phyloP scores from a whole-genome alignment of 345 rosid genomes.

The Eutrema japonicum region DNA sequence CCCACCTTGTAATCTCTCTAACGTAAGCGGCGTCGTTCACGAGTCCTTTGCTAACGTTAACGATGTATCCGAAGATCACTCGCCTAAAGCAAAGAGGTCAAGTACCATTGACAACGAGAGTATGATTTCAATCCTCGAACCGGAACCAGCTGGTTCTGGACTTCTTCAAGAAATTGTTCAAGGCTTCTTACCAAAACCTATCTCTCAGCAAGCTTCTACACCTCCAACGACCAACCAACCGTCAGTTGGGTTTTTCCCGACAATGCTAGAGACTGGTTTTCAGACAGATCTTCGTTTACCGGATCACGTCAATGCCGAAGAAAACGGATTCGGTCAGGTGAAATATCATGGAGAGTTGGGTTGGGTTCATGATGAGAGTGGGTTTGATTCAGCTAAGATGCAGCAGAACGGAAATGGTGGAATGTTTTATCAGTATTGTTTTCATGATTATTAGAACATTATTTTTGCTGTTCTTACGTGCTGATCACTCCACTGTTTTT shows the following conservation, averaged over 20 bases:
- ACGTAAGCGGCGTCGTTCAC: constrained; percentile 30
- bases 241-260: constrained; percentile 10
- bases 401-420: constrained; percentile 34
- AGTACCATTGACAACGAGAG: constrained; percentile 34
- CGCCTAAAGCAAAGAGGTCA: constrained; percentile 43
- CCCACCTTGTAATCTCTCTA: constrained; percentile 19
- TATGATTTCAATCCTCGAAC: constrained; percentile 53
- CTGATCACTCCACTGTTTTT: background rate
- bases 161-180: constrained; percentile 82
- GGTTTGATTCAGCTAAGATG: constrained; percentile 35
- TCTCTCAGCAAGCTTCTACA: constrained; percentile 19
- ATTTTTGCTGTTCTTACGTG: constrained; percentile 8
- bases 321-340: constrained; percentile 33
- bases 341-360: constrained; percentile 39
- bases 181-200: constrained; percentile 59
- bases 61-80: constrained; percentile 30
- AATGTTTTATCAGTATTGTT: constrained; percentile 37
- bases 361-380: constrained; percentile 33
- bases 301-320: constrained; percentile 22
- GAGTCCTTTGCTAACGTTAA: constrained; percentile 22
- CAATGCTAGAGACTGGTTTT: constrained; percentile 20
- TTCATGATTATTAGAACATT: constrained; percentile 33
- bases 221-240: constrained; percentile 32
- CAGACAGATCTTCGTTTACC: constrained; percentile 24
- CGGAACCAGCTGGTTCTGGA: constrained; percentile 74